These are phyloP conservation scores for Exobasidium cylindrosporum DNA, from an alignment of 1,284 basidiomycete genomes.

Conservation along the genomic window DNA sequence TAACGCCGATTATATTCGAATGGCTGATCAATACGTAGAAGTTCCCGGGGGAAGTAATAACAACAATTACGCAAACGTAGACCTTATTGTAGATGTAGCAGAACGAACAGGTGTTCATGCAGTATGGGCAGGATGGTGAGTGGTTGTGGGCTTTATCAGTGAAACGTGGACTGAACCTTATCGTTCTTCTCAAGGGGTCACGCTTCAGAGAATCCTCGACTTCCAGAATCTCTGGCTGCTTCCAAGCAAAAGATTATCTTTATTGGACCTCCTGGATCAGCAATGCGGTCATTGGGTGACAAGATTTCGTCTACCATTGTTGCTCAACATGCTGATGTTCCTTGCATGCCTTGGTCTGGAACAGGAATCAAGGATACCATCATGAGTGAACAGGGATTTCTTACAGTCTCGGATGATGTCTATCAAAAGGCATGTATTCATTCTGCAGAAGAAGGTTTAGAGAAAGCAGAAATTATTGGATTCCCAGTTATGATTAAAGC, in stretches of 20 bases:
- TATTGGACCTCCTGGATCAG: conserved; percentile 96
- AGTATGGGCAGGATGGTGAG: conserved; percentile 96
- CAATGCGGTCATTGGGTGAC: conserved; percentile 98
- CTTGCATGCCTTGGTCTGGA: conserved; percentile 98
- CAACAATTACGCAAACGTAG: conserved; percentile 99
- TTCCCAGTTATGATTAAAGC: conserved; percentile 99
- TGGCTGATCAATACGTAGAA: conserved; percentile 99
- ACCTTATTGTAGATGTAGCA: conserved; percentile 96
- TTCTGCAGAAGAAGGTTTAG: conserved; percentile 81
- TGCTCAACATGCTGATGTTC: conserved; percentile 94
- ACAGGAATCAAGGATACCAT: conserved; percentile 86
- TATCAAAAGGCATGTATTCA: conserved; percentile 88
- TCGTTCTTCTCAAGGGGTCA: no score
- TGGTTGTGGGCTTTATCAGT: conserved; percentile 14
- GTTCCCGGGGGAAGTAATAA: conserved; percentile 98
- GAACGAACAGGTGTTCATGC: conserved; percentile 96
- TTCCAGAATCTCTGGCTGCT: conserved; percentile 90
- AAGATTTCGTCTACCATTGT: conserved; percentile 99
- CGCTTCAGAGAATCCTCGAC: conserved; percentile 95
- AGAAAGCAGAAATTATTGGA: conserved; percentile 81
- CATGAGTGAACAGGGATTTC: conserved; percentile 82
- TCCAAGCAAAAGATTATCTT: conserved; percentile 96
- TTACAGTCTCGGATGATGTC: conserved; percentile 87
- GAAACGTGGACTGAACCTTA: neutral
- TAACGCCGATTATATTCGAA: conserved; percentile 99